Base-by-base conservation (phyloP, 495 filamentous ascomycete genomes). In the Mytilinidion resinicola region DNA sequence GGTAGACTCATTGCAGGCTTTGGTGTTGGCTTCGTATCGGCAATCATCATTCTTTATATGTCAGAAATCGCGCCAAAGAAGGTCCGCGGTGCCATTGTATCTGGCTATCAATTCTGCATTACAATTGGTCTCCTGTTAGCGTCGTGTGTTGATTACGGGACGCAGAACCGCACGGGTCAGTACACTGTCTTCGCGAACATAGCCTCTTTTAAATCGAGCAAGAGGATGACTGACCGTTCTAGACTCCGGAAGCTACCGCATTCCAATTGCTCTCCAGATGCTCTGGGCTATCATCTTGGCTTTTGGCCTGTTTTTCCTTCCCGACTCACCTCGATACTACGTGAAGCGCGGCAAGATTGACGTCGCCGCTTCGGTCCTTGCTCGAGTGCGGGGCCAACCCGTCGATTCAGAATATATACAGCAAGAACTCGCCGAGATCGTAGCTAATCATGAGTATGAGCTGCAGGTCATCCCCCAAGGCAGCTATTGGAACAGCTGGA, bases 11-110 rank as follows among this genome's bases (percentile, higher is more conserved):
- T 93, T 55, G 88, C 90, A 55, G 90, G 90, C 39, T 78, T 87
- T 20, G 89, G 90, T 61, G 88, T 95, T 46, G 90, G 90, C 61
- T 73, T 91, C 56, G 77, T 91, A 12, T 91, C 85, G 30, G 83
- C 84, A 54, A 70, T 84, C 21, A 78, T 85, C 82, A 76, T 68
- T 72, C 70, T 64, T 25, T 95, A 91, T 73, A 87, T 91, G 69
- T 89, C 86, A 38, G 88, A 91, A 70, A 87, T 83, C 11, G 82
- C 86, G 0, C 75, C 89, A 0, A 85, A 86, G 66, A 88, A 85
- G 82, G 87, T 95, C 58, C 85, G 89, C 65, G 89, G 87, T 66
- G 81, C 84, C 19, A 83, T 91, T 59, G 86, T 92, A 34, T 83
- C 85, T 48, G 84, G 82, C 12, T 93, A 92, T 65, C 89, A 95